Conservation (phyloP, 2,329 filamentous ascomycete species). For the Aquanectria penicillioides region DNA sequence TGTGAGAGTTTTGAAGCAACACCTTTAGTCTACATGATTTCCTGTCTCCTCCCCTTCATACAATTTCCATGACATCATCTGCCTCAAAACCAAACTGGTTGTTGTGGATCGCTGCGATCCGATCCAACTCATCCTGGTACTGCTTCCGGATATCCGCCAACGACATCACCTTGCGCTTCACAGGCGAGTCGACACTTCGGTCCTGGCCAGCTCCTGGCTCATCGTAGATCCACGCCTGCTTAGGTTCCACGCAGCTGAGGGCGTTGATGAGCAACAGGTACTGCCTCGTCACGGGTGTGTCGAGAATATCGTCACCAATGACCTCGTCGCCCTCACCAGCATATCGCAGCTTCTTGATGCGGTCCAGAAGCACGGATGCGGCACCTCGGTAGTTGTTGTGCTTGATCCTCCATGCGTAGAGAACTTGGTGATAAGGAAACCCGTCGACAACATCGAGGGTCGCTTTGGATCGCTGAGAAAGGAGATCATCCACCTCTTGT, state of each 20-base stretch:
- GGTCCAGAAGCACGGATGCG: constrained; percentile 69
- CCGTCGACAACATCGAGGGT: constrained; percentile 72
- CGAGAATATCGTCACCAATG: constrained; percentile 65
- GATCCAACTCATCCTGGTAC: constrained; percentile 90
- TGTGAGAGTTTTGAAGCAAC: constrained; percentile 34
- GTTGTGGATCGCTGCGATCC: constrained; percentile 86
- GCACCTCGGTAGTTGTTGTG: constrained; percentile 87
- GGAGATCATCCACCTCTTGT: constrained; percentile 80
- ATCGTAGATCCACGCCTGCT: constrained; percentile 81
- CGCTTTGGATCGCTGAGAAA: constrained; percentile 76
- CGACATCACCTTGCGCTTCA: constrained; percentile 82
- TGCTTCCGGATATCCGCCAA: constrained; percentile 87
- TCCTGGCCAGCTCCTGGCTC: constrained; percentile 40
- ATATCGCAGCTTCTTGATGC: constrained; percentile 69
- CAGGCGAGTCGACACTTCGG: constrained; percentile 32
- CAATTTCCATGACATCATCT: constrained; percentile 64
- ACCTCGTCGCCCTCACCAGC: constrained; percentile 68
- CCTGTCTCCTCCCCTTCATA: constrained; percentile 41
- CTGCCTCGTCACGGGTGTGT: constrained; percentile 75
- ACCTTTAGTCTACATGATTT: constrained; percentile 39
- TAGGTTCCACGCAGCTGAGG: constrained; percentile 82
- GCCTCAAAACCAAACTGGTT: constrained; percentile 84
- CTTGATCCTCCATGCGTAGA: constrained; percentile 90
- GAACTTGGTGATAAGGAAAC: constrained; percentile 88
- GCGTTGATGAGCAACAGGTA: constrained; percentile 95